These are phyloP conservation scores for Pinus albicaulis DNA, from an alignment of 75 land plant genomes.

Conservation along the genomic window DNA sequence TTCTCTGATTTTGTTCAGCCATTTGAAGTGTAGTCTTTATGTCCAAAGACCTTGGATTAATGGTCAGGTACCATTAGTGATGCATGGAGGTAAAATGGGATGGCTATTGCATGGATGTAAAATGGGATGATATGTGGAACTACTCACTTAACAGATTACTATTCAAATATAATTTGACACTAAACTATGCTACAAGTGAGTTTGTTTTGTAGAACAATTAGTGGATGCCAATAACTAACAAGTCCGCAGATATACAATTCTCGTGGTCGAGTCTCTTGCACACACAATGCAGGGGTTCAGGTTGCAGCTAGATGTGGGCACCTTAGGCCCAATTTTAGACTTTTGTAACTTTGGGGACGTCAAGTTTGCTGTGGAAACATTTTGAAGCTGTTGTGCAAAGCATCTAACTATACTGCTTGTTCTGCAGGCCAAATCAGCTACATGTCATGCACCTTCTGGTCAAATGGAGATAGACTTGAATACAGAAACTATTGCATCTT, in stretches of 20 bases:
- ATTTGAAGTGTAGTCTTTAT: no score
- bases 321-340: not conserved
- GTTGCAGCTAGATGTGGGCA: not conserved
- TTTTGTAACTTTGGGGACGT: not conserved
- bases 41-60: no score
- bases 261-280: not conserved
- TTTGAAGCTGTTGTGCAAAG: not conserved
- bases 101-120: not conserved
- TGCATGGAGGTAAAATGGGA: not conserved
- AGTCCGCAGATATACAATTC: not conserved
- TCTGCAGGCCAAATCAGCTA: no score
- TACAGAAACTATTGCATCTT: not conserved
- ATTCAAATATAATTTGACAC: no score
- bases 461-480: not conserved
- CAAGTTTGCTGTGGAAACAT: constrained; percentile 2
- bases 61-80: not conserved
- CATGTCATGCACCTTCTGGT: constrained; percentile 4
- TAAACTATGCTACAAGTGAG: no score
- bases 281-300: not conserved
- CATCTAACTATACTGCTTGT: not conserved
- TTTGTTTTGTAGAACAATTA: not conserved
- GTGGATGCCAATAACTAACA: not conserved
- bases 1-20: no score
- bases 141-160: not conserved
- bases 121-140: not conserved